Conservation (phyloP, 164 flowering plant genomes). For the Taxillus chinensis region DNA sequence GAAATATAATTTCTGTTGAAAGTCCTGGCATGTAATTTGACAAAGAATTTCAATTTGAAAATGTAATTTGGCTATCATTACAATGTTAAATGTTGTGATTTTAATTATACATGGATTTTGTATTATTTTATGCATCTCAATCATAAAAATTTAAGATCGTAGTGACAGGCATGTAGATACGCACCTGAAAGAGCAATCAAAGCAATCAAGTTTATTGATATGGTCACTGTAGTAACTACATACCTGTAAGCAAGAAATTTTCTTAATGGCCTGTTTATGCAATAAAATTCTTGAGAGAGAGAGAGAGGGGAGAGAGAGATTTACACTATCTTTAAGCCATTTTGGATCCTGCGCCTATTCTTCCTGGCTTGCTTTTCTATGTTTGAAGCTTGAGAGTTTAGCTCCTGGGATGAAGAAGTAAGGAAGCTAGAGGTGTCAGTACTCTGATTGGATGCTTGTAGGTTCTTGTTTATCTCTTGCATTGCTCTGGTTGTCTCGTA, state of each 20-base stretch:
- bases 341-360: constrained; percentile 41
- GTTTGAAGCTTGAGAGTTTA: constrained; percentile 42
- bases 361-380: constrained; percentile 50
- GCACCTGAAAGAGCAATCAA: constrained; percentile 50
- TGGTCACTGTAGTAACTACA: constrained; percentile 24
- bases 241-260: constrained; percentile 35
- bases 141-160: neutral
- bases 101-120: too few species aligned
- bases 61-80: too few species aligned
- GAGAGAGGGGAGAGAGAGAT: constrained; percentile 9
- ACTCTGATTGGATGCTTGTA: constrained; percentile 15
- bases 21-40: too few species aligned
- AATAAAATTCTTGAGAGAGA: neutral
- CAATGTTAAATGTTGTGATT: too few species aligned
- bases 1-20: neutral
- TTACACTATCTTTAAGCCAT: constrained; percentile 55
- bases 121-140: too few species aligned
- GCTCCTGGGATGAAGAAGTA: constrained; percentile 36
- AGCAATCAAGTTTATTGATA: constrained; percentile 45
- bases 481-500: constrained; percentile 63
- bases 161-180: neutral
- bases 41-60: too few species aligned
- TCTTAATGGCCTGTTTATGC: neutral
- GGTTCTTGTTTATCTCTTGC: constrained; percentile 29
- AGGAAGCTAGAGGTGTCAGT: constrained; percentile 30